phyloP scores from a whole-genome alignment of 1,139 yeast genomes.

The Geotrichum bryndzae region DNA sequence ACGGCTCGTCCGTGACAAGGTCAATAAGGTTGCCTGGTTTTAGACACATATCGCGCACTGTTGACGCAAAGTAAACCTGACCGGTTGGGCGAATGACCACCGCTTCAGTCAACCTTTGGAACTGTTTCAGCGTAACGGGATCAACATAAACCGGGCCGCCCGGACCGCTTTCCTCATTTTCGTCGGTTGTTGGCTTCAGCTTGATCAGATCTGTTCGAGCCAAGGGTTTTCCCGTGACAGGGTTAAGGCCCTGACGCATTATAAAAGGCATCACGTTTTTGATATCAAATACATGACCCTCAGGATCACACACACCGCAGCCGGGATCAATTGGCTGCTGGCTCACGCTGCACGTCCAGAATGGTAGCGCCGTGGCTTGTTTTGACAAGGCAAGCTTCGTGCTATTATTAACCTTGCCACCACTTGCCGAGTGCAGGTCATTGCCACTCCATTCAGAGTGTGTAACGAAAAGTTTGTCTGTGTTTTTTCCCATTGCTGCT shows the following conservation, averaged over 20 bases:
- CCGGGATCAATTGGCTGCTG: conserved; percentile 32
- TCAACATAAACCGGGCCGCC: conserved; percentile 24
- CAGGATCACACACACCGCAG: conserved; percentile 30
- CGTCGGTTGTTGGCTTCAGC: conserved; percentile 26
- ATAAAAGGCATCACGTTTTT: conserved; percentile 33
- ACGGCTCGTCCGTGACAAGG: conserved; percentile 32
- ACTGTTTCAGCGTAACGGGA: conserved; percentile 35
- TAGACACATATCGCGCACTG: conserved; percentile 32
- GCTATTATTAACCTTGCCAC: conserved; percentile 18
- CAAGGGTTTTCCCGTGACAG: conserved; percentile 32
- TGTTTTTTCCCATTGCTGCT: conserved; percentile 35
- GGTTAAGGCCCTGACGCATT: conserved; percentile 31
- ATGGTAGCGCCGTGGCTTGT: conserved; percentile 28
- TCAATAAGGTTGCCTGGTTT: conserved; percentile 33
- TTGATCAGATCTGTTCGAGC: conserved; percentile 25
- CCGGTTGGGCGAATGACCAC: conserved; percentile 34
- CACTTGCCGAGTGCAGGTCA: conserved; percentile 31
- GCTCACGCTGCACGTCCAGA: conserved; percentile 36
- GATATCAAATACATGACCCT: conserved; percentile 36
- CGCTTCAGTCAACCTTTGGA: conserved; percentile 28
- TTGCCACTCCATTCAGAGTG: conserved; percentile 35
- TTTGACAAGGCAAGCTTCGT: conserved; percentile 13
- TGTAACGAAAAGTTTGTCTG: conserved; percentile 37
- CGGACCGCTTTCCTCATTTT: conserved; percentile 28
- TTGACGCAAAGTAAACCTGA: conserved; percentile 33